Evolutionary conservation across 257 asterid species (phyloP), one percentile per base, ranked within the genome.

Genomic region (Prunella vulgaris): DNA sequence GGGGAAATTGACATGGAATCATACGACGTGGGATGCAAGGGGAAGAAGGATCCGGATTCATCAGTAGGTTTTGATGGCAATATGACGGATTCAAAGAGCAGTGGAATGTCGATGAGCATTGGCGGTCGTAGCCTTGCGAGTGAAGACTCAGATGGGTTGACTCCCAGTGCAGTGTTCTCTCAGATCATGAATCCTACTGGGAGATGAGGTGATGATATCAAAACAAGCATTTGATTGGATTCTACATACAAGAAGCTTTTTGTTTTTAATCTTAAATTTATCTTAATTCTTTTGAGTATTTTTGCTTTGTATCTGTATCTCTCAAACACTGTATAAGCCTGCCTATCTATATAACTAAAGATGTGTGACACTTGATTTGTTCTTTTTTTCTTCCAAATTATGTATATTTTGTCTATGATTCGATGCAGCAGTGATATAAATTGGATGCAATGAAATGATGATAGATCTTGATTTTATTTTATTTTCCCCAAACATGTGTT

Each of bases 141-240:
- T 63, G 94, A 87, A 21, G 94, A 89, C 81, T 92, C 97, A 0
- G 96, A 92, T 44, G 95, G 97, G 44, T 30, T 92, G 72, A 92
- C 95, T 37, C 96, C 96, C n/a, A 92, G 95, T 60, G 94, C 95
- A 9, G 97, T 92, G 22, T 92, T 92, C 71, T 92, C 97, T n/a
- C 97, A 92, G 87, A 92, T 92, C 63, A 86, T 92, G 92, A 87
- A 92, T 78, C 97, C 97, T 0, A 85, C 84, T 68, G 97, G 96
- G 68, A 92, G 97, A 68, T 91, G 38, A 60, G 18, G 6, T 14
- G 49, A 0, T 42, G 70, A 81, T 61, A 37, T 18, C 48, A 42
- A 73, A 25, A 25, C 37, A 24, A 7, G 64, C 33, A 57, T 27
- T 57, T 25, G 24, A 35, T 70, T 24, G 33, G 68, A 20, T 65